These are phyloP conservation scores for Collybiopsis confluens DNA, from an alignment of 768 basidiomycete genomes.

Conservation along the genomic window DNA sequence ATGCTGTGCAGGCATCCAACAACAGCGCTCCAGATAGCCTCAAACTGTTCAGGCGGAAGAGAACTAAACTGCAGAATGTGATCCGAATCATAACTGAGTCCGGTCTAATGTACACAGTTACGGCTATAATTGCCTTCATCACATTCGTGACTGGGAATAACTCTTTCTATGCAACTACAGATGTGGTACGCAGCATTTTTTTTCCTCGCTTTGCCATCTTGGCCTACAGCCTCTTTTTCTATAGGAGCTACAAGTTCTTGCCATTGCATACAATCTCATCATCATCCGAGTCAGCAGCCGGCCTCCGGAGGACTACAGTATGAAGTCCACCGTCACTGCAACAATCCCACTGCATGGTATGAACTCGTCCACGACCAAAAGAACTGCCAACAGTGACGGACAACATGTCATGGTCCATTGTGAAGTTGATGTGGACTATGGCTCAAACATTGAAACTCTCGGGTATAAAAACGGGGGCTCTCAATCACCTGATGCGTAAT, in stretches of 20 bases:
- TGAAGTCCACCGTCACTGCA: neutral
- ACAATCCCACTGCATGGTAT: neutral
- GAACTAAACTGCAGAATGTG: conserved; percentile 9
- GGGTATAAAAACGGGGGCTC: no score
- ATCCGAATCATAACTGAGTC: conserved; percentile 14
- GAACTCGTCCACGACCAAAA: no score
- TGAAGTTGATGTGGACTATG: no score
- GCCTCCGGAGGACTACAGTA: neutral
- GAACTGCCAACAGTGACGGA: no score
- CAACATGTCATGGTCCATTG: no score
- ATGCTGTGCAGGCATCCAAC: neutral
- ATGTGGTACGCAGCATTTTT: conserved; percentile 5
- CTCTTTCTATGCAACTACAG: conserved; percentile 7
- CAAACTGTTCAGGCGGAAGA: neutral
- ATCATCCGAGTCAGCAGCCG: conserved; percentile 8
- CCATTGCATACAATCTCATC: conserved; percentile 14
- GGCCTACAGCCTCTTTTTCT: neutral
- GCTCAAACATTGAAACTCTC: no score
- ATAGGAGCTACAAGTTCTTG: conserved; percentile 10
- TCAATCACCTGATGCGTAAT: no score
- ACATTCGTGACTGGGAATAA: conserved; percentile 6
- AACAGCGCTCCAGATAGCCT: neutral
- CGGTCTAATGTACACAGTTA: conserved; percentile 10
- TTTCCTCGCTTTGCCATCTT: no score
- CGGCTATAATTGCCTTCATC: conserved; percentile 8